These are phyloP conservation scores for Purpureocillium takamizusanense DNA, from an alignment of 2,329 filamentous ascomycete species.

Conservation along the genomic window DNA sequence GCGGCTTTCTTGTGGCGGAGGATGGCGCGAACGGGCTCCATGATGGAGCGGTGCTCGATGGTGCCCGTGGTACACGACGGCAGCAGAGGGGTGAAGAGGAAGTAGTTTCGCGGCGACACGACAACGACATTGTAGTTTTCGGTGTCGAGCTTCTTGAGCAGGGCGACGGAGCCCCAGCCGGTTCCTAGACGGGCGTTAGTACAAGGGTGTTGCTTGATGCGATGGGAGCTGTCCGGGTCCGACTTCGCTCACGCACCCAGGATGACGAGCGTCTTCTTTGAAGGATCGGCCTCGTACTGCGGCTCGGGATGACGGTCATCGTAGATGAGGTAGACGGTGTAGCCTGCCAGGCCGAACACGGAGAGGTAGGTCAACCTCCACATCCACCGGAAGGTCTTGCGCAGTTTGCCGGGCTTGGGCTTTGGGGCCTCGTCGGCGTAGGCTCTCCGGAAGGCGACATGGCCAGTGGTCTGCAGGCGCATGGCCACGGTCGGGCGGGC, in stretches of 20 bases:
- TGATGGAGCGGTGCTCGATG: slow-evolving; percentile 98
- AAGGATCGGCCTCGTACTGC: slow-evolving; percentile 70
- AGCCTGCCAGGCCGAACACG: slow-evolving; percentile 58
- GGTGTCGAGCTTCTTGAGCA: slow-evolving; percentile 97
- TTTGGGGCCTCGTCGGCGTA: slow-evolving; percentile 43
- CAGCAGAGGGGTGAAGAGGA: slow-evolving; percentile 95
- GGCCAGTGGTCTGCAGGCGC: slow-evolving; percentile 24
- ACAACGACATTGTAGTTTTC: slow-evolving; percentile 99
- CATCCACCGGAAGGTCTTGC: slow-evolving; percentile 62
- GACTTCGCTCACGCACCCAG: slow-evolving; percentile 53
- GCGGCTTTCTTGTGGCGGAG: slow-evolving; percentile 87
- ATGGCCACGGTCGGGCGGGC: slow-evolving; percentile 22
- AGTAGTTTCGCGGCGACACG: slow-evolving; percentile 97
- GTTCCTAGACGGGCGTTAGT: slow-evolving; percentile 53
- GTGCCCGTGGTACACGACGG: slow-evolving; percentile 96
- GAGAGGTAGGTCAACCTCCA: slow-evolving; percentile 80
- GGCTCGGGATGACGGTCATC: slow-evolving; percentile 71
- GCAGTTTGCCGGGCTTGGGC: slow-evolving; percentile 51
- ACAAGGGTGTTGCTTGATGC: too few relatives aligned
- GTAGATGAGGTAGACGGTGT: slow-evolving; percentile 75
- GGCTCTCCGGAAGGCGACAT: slow-evolving; percentile 31
- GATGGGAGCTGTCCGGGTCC: not conserved
- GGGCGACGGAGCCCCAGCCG: slow-evolving; percentile 89
- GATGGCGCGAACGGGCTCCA: slow-evolving; percentile 97
- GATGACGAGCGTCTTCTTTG: slow-evolving; percentile 94